A percentile compares a stretch with the other conserved stretches of the same genome.
These are phyloP conservation scores for Podospora fimiseda DNA, from an alignment of 495 filamentous ascomycete species.

Conservation along the genomic window DNA sequence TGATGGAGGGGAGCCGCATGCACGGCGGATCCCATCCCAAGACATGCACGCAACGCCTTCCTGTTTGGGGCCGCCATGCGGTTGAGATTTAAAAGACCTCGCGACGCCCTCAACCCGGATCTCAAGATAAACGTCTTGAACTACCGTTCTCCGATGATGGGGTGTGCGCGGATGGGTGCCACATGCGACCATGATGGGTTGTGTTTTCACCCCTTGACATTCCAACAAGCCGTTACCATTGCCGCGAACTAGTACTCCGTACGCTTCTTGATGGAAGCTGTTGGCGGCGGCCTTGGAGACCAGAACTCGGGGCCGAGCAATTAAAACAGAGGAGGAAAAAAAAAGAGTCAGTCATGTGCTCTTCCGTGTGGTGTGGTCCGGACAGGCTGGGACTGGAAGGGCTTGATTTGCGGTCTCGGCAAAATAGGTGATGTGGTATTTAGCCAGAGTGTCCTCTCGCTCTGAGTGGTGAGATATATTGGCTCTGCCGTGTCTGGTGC, in stretches of 20 bases:
- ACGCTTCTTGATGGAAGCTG: not conserved
- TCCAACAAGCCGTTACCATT: not conserved
- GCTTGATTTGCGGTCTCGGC: conserved; percentile 23
- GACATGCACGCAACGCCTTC: conserved; percentile 4
- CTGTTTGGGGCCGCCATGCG: not conserved
- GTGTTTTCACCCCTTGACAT: not conserved
- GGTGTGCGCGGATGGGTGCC: too few relatives aligned
- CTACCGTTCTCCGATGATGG: too few relatives aligned
- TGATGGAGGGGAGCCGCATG: not conserved
- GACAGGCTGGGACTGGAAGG: conserved; percentile 10
- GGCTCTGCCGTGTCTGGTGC: conserved; percentile 27
- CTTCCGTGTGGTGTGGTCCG: conserved; percentile 12
- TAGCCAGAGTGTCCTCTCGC: conserved; percentile 30
- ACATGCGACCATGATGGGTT: not conserved
- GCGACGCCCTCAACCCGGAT: not conserved
- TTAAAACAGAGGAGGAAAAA: conserved; percentile 4
- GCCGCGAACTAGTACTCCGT: too few relatives aligned
- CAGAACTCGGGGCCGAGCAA: conserved; percentile 5
- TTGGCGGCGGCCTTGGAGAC: not conserved
- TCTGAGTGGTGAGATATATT: conserved; percentile 29
- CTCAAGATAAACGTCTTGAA: too few relatives aligned
- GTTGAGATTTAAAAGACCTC: not conserved
- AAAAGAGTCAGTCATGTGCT: conserved; percentile 22
- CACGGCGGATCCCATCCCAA: not conserved
- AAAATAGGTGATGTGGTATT: conserved; percentile 26